Evolutionary conservation across 2,329 filamentous ascomycete genomes (phyloP).

Genomic region (Pseudogymnoascus sp.): DNA sequence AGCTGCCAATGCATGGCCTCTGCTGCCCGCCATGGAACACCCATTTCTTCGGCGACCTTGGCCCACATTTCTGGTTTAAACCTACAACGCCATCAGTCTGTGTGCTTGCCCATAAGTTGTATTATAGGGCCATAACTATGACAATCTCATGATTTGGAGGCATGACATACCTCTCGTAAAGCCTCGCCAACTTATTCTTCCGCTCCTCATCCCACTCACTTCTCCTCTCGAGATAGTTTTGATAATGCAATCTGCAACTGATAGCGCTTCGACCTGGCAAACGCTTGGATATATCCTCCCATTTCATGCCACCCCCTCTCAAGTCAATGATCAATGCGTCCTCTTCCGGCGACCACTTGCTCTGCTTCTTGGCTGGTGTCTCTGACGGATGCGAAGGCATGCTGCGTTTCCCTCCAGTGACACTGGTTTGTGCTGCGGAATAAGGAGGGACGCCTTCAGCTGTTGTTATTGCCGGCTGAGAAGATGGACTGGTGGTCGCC

Average conservation of each 20-base stretch:
- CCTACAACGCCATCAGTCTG: conserved; percentile 39
- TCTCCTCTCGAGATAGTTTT: conserved; percentile 90
- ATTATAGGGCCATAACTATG: not conserved
- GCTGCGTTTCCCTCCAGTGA: conserved; percentile 37
- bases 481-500: conserved; percentile 32
- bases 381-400: conserved; percentile 48
- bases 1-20: conserved; percentile 99
- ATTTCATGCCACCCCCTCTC: conserved; percentile 88
- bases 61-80: conserved; percentile 99
- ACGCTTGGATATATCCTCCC: conserved; percentile 93
- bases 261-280: conserved; percentile 87
- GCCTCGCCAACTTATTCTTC: conserved; percentile 89
- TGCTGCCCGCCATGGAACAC: conserved; percentile 86
- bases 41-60: conserved; percentile 90
- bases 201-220: conserved; percentile 96
- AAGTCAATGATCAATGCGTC: conserved; percentile 91
- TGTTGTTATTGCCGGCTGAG: conserved; percentile 24
- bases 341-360: conserved; percentile 92
- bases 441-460: conserved; percentile 22
- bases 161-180: conserved; percentile 78
- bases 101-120: not conserved
- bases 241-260: conserved; percentile 88
- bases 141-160: not conserved
- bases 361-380: conserved; percentile 84
- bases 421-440: conserved; percentile 18